Base-by-base conservation (phyloP, 768 basidiomycete species). In the Pleurotus giganteus region DNA sequence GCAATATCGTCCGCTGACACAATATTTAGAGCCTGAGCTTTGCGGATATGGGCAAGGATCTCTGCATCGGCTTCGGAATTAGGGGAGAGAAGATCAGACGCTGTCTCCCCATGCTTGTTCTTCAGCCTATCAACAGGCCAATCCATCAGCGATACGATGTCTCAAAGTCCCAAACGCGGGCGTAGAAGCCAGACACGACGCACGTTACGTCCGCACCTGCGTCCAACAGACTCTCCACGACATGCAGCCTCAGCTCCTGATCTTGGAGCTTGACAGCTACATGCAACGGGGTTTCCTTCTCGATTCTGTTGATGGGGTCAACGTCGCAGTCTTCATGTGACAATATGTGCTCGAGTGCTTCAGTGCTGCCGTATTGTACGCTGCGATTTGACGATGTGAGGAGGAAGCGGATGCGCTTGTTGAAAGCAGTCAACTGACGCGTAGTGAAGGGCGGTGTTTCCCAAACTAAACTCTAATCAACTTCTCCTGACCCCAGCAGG, bases 391-490 rank as follows among this genome's bases (percentile, higher is more conserved):
- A 45, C 19, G 36, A 43, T 47, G 2, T 23, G 44, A 11, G 9
- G 15, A 42, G 13, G 13, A 15, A 26, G 26, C 11, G 11, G 32
- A 12, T 28, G 32, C 32, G 37, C 21, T 36, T 27, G 34, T 17
- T 27, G 11, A 57, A n/a, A n/a, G n/a, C n/a, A n/a, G n/a, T n/a
- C n/a, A n/a, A 63, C 83, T 72, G 63, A 89, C 88, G 88, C 88
- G 67, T 82, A 82, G 66, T 90, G 88, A 3, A 90, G 73, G 19
- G 88, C 88, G 56, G 91, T 93, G 68, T 93, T 90, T 50, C 91
- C 91, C 62, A 91, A 65, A 15, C 80, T 82, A 53, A 61, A 50
- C 36, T 46, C 47, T 45, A 57, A 56, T 41, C n/a, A 42, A 28
- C 31, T 54, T 31, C 12, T 41, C 43, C 7, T 17, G 17, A 21